Conservation (phyloP, 2,329 filamentous ascomycete species). For the Aspergillus pseudoglaucus region DNA sequence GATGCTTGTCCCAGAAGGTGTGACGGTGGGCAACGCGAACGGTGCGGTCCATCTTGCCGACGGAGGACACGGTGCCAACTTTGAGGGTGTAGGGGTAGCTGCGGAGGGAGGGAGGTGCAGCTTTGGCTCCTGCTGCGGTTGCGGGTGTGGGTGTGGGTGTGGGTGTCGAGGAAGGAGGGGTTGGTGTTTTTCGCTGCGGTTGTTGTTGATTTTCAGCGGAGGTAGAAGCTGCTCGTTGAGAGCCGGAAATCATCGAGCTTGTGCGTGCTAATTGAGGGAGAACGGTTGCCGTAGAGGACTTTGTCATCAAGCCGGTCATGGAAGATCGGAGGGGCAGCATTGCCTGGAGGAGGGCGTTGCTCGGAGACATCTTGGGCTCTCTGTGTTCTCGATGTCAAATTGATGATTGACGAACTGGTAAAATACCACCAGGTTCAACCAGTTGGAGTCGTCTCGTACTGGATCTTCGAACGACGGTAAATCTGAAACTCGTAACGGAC, state of each 20-base stretch:
- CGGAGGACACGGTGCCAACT: slow-evolving; percentile 36
- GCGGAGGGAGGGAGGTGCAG: slow-evolving; percentile 24
- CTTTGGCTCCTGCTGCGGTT: slow-evolving; percentile 1
- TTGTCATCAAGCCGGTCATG: slow-evolving; percentile 19
- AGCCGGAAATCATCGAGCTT: slow-evolving; percentile 6
- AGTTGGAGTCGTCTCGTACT: neutral
- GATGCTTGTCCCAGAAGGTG: slow-evolving; percentile 29
- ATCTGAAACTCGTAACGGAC: neutral
- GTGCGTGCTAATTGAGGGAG: slow-evolving; percentile 11
- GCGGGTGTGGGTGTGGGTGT: neutral
- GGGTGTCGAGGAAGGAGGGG: neutral
- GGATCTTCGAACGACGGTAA: neutral
- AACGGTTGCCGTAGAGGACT: slow-evolving; percentile 10
- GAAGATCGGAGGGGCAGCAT: slow-evolving; percentile 25
- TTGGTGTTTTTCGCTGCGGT: slow-evolving; percentile 1
- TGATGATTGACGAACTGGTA: neutral
- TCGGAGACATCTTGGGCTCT: slow-evolving; percentile 21
- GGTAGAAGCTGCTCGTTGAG: slow-evolving; percentile 2
- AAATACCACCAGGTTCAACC: neutral
- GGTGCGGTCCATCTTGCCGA: slow-evolving; percentile 37
- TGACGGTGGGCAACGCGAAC: slow-evolving; percentile 32
- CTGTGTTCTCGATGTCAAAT: neutral
- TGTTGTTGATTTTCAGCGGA: slow-evolving; percentile 5
- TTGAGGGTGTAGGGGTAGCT: slow-evolving; percentile 29
- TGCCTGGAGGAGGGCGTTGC: slow-evolving; percentile 22